These are phyloP conservation scores for Graphilbum sp. DNA, from an alignment of 2,329 filamentous ascomycete species.

Conservation along the genomic window DNA sequence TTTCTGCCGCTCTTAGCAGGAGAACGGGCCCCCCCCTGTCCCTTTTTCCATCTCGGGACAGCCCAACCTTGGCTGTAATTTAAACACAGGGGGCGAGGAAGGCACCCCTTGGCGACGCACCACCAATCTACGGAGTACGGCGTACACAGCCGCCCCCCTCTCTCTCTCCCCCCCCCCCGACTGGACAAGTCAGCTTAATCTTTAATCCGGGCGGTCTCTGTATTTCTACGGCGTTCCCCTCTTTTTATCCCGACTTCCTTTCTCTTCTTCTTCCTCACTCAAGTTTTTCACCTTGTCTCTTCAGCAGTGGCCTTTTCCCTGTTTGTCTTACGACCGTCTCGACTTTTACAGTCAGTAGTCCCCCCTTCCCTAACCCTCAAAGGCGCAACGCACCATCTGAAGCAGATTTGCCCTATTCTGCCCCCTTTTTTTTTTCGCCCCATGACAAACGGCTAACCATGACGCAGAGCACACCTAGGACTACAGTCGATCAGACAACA, in stretches of 20 bases:
- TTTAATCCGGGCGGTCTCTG: slow-evolving; percentile 5
- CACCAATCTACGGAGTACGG: background rate
- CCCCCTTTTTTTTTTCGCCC: background rate
- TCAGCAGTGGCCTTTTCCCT: background rate
- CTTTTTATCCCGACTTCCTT: background rate
- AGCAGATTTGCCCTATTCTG: too few relatives aligned
- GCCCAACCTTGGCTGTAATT: background rate
- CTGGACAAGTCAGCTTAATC: slow-evolving; percentile 7
- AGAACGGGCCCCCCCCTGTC: too few relatives aligned
- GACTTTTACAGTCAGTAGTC: too few relatives aligned
- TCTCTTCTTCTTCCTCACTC: background rate
- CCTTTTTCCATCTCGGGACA: background rate
- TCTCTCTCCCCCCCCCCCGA: too few relatives aligned
- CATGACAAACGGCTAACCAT: too few relatives aligned
- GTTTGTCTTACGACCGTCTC: background rate
- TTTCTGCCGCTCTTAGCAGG: too few relatives aligned
- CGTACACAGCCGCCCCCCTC: too few relatives aligned
- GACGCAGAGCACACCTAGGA: too few relatives aligned
- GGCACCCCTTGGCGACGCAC: background rate
- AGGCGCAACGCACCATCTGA: too few relatives aligned
- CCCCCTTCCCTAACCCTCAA: too few relatives aligned
- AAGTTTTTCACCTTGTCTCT: background rate
- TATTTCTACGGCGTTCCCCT: slow-evolving; percentile 1
- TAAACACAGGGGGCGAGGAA: background rate
- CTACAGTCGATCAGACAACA: background rate